Percentiles rank a stretch among this genome's conserved stretches.
phyloP scores from a whole-genome alignment of 2,329 filamentous ascomycete species.

The Phyllachora maydis region DNA sequence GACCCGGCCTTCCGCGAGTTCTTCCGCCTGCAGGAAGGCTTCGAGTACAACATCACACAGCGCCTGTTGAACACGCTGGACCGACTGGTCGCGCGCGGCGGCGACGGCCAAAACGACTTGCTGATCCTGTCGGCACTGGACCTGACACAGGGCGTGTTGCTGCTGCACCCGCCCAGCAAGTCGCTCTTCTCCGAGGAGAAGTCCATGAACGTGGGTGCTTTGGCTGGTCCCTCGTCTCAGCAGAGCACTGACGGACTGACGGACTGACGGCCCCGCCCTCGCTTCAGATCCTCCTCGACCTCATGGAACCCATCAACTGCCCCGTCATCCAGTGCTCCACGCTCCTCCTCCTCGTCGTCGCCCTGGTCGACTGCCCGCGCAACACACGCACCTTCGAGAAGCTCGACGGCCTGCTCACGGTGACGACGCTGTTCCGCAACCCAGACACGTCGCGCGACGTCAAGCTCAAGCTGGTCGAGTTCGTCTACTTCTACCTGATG shows the following conservation, averaged over 20 bases:
- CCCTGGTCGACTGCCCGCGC: constrained; percentile 64
- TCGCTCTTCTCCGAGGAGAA: constrained; percentile 72
- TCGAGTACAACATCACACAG: constrained; percentile 92
- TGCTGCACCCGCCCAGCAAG: constrained; percentile 81
- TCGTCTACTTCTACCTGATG: constrained; percentile 97
- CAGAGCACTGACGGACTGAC: background rate
- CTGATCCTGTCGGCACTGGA: constrained; percentile 78
- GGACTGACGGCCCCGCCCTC: background rate
- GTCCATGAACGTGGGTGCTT: constrained; percentile 64
- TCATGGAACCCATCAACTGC: constrained; percentile 81
- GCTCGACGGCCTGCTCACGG: constrained; percentile 75
- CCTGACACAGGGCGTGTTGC: constrained; percentile 67
- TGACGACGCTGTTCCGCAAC: constrained; percentile 85
- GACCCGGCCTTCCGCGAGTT: constrained; percentile 91
- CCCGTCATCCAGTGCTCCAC: constrained; percentile 82
- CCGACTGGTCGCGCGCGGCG: constrained; percentile 62
- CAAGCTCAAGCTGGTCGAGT: constrained; percentile 91
- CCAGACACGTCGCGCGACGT: constrained; percentile 71
- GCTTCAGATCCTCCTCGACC: constrained; percentile 58
- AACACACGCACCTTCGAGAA: constrained; percentile 87
- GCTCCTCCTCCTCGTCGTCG: constrained; percentile 74
- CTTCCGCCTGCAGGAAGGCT: constrained; percentile 89
- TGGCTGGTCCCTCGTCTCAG: constrained; percentile 1
- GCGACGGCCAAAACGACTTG: constrained; percentile 67
- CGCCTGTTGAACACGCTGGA: constrained; percentile 74